phyloP scores from a whole-genome alignment of 371 early-diverging fungal genomes.

The Dentiscutata heterogama region DNA sequence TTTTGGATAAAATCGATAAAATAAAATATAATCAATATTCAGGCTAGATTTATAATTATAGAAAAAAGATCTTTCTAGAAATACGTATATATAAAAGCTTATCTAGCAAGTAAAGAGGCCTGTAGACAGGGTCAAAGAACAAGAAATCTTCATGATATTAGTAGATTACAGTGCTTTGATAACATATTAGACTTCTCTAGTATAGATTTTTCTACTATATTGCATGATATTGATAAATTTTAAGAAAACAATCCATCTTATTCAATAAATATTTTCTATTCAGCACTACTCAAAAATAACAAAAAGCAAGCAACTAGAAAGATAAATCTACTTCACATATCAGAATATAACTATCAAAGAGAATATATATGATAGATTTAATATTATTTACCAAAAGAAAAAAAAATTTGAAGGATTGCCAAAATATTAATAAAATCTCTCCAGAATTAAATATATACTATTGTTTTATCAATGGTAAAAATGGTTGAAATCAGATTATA shows the following conservation, averaged over 20 bases:
- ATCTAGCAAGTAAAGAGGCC: slow-evolving; percentile 1
- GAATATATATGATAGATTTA: slow-evolving; percentile 31
- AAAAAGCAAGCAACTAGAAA: neutral
- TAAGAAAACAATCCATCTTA: neutral
- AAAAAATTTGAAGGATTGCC: neutral
- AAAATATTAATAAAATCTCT: slow-evolving; percentile 18
- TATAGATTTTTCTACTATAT: neutral
- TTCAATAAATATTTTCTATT: neutral
- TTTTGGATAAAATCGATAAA: slow-evolving; percentile 1
- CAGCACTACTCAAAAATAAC: neutral
- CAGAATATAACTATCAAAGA: slow-evolving; percentile 25
- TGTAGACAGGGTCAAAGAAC: neutral
- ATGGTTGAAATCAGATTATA: neutral
- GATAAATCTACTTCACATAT: neutral
- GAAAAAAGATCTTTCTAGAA: neutral
- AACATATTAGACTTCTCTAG: neutral
- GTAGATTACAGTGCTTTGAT: too few species aligned
- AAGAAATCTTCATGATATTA: too few species aligned
- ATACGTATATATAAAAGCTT: neutral
- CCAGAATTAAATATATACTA: slow-evolving; percentile 23
- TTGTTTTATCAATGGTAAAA: neutral
- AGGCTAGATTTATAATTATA: neutral
- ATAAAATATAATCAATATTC: neutral
- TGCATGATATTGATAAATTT: neutral
- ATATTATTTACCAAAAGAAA: slow-evolving; percentile 1